Evolutionary conservation across 1,139 yeast species (phyloP).

Genomic region (Pichia sp.): DNA sequence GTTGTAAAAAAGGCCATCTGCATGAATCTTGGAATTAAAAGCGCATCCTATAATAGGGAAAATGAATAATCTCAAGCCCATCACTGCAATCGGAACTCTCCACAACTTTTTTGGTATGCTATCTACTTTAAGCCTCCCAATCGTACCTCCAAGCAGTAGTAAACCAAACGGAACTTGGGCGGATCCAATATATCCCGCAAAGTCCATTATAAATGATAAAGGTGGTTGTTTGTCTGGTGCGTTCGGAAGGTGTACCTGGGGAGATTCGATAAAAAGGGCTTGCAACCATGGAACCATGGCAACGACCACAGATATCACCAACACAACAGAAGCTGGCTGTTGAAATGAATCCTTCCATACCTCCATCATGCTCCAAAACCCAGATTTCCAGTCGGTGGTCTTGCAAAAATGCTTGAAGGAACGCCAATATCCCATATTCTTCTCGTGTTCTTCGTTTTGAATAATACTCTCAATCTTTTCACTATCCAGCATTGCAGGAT

Average conservation of each 20-base stretch:
- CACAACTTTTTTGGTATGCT: constrained; percentile 64
- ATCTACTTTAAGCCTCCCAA: constrained; percentile 60
- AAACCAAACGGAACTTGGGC: constrained; percentile 90
- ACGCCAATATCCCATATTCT: background rate
- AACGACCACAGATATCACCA: constrained; percentile 28
- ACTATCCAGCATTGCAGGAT: constrained; percentile 12
- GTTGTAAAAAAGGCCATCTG: constrained; percentile 43
- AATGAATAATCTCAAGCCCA: constrained; percentile 40
- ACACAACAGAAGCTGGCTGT: constrained; percentile 36
- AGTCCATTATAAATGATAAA: constrained; percentile 75
- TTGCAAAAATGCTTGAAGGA: background rate
- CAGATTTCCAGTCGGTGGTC: constrained; percentile 34
- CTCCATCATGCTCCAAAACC: constrained; percentile 55
- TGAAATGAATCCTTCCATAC: constrained; percentile 11
- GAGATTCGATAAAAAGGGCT: constrained; percentile 57
- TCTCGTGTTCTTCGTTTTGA: constrained; percentile 6
- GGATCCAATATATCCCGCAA: constrained; percentile 68
- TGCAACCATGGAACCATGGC: constrained; percentile 84
- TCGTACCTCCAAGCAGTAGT: constrained; percentile 75
- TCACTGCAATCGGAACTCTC: constrained; percentile 45
- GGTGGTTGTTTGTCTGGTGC: constrained; percentile 89
- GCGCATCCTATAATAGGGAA: constrained; percentile 59
- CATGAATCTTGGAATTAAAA: constrained; percentile 42
- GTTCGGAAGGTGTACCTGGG: constrained; percentile 36
- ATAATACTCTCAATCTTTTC: constrained; percentile 3